Base-by-base conservation (phyloP, 129 eudicot species). In the Lonicera japonica region DNA sequence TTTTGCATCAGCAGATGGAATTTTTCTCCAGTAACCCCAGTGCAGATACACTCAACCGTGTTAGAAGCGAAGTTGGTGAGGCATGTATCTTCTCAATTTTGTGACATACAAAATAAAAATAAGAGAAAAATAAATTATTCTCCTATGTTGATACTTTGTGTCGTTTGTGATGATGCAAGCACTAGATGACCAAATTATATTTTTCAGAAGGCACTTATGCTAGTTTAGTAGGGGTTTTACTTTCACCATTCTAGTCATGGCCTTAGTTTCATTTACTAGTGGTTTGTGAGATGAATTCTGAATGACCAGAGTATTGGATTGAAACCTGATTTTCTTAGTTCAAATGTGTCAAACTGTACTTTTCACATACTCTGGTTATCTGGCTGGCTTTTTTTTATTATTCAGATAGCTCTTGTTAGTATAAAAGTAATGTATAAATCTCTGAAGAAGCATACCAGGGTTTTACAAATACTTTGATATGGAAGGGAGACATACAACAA, bases 1-100 rank as follows among this genome's bases (percentile, higher is more conserved):
- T 92, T 56, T 71, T 92, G 77, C 98, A 92, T 82, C 98, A 92
- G 75, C 98, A 87, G 75, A 92, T 92, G 98, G 98, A 92, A 68
- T 92, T 87, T 66, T 92, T 82, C 75, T 92, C 98, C 51, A 92
- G 98, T 68, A 92, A 85, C 62, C 95, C 98, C 17, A 85, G 91
- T 78, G 98, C 87, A 36, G 98, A 92, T 70, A 88, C 98, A 18
- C 80, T 92, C 55, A 92, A 80, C 62, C 98, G 98, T 61, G 96
- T 92, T 40, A 78, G 96, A 75, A 82, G 84, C 56, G 98, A 92
- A 92, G 98, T 87, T 70, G 83, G 89, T 19, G 98, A 92, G 98
- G 98, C 75, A 87, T 82, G 88, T 79, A 51, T 69, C 63, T 66
- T 12, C 50, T 43, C 2, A 2, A 43, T 43, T 43, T 43, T 43